Evolutionary conservation across 2,329 filamentous ascomycete species (phyloP), one percentile per base, ranked within the genome.

Genomic region (Fusarium algeriense): DNA sequence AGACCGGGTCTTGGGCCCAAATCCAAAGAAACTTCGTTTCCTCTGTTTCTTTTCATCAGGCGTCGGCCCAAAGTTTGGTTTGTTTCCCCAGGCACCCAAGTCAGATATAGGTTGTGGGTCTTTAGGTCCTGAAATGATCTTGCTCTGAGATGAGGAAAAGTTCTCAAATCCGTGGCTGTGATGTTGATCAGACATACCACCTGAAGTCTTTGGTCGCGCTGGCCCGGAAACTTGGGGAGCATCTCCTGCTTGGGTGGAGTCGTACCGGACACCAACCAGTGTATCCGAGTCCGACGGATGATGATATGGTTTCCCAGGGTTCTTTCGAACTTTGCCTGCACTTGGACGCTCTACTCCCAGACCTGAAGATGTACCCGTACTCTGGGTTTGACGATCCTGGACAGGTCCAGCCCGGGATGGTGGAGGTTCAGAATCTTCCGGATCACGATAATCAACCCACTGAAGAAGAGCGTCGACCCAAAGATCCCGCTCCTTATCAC

Each of bases 401-500:
- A 72, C 60, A 35, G 61, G 79, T 12, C 57, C 65, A 13, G 34
- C 80, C 77, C 70, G 82, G 74, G 69, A 54, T 28, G 50, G 62
- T 12, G 70, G 73, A 38, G 73, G 57, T 55, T 83, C 83, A 26
- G 77, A 40, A 40, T 92, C 86, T 19, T 88, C 85, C 3, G 86
- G 83, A 43, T 92, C 90, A 55, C 86, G 87, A 76, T 89, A 91
- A 76, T 98, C 94, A 43, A 97, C 95, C 85, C 97, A 97, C 73
- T 93, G 92, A 65, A 98, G 84, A 43, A 99, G 85, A 26, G 93
- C 92, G 62, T 97, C 93, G 3, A 99, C 95, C 96, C 96, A 99
- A 46, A 91, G 87, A 81, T 99, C 96, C 65, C 96, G 90, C 83
- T 99, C 96, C 64, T 87, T 87, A 76, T 99, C 96, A 76, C 93